Base-by-base conservation (phyloP, 2,329 filamentous ascomycete species). In the Endocalyx cinctus region DNA sequence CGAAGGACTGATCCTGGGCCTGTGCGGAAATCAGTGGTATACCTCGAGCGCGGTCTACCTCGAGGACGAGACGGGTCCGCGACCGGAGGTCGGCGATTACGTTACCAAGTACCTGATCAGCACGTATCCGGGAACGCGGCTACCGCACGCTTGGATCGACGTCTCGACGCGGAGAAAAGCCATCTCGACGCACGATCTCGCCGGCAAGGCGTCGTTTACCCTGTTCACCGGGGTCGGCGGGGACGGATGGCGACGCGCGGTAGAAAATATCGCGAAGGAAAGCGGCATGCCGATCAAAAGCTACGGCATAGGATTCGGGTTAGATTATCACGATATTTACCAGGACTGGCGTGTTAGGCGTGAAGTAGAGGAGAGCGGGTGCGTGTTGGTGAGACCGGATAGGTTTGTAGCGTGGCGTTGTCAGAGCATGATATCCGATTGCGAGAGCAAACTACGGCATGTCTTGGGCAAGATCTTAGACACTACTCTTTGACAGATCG, bases 131-230 rank as follows among this genome's bases (percentile, higher is more conserved):
- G 79, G 79, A 6, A 62, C 63, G 18, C 62, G 77, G 3, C 54
- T 82, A 15, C 79, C 79, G 5, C 79, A 84, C 52, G 77, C 64
- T 1, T 82, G 79, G 79, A 56, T 82, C 12, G 73, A 77, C 54
- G 64, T 62, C 14, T 46, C 59, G 6, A 45, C 62, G 10, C 68
- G 74, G 0, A 55, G 57, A 8, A 48, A 63, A 33, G 57, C 58
- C 11, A 55, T 74, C 13, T 79, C 74, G 1, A 81, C 76, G 0
- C 69, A 76, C 28, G 78, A 82, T 50, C 54, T 82, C 2, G 72
- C 72, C 0, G 77, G 77, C 0, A 62, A 79, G 31, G 70, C 73
- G 1, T 44, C 46, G 0, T 79, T 77, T 47, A 59, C 52, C 10
- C 46, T 76, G 2, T 49, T 76, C 6, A 72, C 69, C 0, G 75